A percentile compares a stretch with the other conserved stretches of the same genome.
These are phyloP conservation scores for Paraleonurus japonicus DNA, from an alignment of 257 asterid genomes.

Conservation along the genomic window DNA sequence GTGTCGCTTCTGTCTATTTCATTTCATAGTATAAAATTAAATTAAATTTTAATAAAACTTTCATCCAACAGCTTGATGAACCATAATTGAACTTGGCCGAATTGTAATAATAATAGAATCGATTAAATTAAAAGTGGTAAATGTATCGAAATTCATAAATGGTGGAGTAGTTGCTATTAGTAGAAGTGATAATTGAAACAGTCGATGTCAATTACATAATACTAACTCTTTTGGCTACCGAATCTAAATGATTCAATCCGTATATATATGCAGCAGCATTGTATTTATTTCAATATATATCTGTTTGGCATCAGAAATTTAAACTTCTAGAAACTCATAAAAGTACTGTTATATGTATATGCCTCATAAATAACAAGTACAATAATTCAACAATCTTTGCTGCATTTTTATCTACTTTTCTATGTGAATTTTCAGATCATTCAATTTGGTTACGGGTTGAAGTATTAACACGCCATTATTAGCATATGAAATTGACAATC, in stretches of 20 bases:
- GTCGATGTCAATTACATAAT: neutral
- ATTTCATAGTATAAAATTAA: no score
- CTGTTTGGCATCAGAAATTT: neutral
- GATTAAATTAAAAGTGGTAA: neutral
- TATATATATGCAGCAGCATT: neutral
- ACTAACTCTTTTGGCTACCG: slow-evolving; percentile 9
- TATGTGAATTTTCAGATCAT: neutral
- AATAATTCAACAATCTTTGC: slow-evolving; percentile 14
- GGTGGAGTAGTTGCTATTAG: neutral
- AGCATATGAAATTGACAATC: neutral
- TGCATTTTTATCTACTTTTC: slow-evolving; percentile 16
- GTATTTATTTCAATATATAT: slow-evolving; percentile 9
- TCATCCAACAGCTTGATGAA: neutral
- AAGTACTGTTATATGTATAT: neutral
- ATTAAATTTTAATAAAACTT: no score
- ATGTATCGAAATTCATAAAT: slow-evolving; percentile 1
- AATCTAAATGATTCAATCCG: slow-evolving; percentile 13
- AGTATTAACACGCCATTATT: neutral
- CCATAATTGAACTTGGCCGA: neutral
- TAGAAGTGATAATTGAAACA: slow-evolving; percentile 19
- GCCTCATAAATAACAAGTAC: slow-evolving; percentile 8
- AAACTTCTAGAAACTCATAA: neutral
- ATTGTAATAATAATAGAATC: neutral
- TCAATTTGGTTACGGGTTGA: slow-evolving; percentile 15
- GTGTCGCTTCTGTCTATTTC: neutral